Evolutionary conservation across 2,329 filamentous ascomycete genomes (phyloP).

Genomic region (Ophiostoma australiae): DNA sequence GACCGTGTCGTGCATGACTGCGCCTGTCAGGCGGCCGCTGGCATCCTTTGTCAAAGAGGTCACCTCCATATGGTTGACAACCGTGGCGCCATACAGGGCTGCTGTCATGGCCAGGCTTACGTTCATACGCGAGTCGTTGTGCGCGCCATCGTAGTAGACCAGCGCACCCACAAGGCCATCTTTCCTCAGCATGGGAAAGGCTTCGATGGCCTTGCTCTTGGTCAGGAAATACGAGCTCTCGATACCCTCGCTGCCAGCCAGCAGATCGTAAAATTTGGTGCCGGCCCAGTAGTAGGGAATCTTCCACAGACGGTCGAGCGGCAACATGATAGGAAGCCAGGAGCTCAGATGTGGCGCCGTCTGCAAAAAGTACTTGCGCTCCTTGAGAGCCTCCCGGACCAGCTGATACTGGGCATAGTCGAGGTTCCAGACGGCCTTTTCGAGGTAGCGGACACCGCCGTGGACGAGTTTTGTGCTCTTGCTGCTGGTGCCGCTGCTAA

Average conservation of each 20-base stretch:
- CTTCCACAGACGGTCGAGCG: constrained; percentile 77
- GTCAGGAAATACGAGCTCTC: constrained; percentile 80
- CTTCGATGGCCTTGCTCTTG: constrained; percentile 69
- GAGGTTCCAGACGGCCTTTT: constrained; percentile 80
- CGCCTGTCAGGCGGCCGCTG: constrained; percentile 64
- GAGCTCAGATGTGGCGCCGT: constrained; percentile 75
- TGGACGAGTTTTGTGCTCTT: constrained; percentile 88
- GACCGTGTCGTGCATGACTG: constrained; percentile 59
- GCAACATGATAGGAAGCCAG: constrained; percentile 79
- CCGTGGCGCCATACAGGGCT: constrained; percentile 70
- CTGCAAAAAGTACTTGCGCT: constrained; percentile 76
- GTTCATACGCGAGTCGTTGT: constrained; percentile 86
- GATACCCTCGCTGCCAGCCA: constrained; percentile 75
- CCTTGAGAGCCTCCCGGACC: constrained; percentile 74
- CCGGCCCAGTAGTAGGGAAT: constrained; percentile 67
- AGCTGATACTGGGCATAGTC: constrained; percentile 78
- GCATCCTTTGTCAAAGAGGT: constrained; percentile 68
- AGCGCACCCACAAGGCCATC: constrained; percentile 69
- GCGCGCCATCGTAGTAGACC: constrained; percentile 81
- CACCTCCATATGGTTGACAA: constrained; percentile 77
- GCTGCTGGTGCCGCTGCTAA: constrained; percentile 73
- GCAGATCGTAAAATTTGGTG: constrained; percentile 72
- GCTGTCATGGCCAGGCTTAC: constrained; percentile 76
- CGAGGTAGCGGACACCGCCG: constrained; percentile 76
- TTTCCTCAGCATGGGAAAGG: constrained; percentile 72